Evolutionary conservation across 805 yeast species (phyloP), one percentile per base, ranked within the genome.

Genomic region (Candida mattraensis): DNA sequence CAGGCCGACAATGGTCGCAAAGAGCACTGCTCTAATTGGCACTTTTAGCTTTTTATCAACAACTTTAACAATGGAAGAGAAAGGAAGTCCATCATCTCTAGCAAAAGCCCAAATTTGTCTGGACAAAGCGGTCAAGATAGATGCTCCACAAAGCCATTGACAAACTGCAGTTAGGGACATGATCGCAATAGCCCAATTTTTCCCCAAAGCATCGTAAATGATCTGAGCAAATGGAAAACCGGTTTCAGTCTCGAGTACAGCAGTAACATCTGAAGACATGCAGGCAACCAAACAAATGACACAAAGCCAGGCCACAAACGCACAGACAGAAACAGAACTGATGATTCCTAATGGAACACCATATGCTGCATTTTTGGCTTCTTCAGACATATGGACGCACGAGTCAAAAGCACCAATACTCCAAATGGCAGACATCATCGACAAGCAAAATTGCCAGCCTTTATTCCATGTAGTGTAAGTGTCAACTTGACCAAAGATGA

Each of bases 31-130:
- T 46, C 79, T 68, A 14, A 79, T 57, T 8, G 91, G 91, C 16
- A 78, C 83, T 7, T 71, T 65, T 20, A 73, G 59, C 40, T 58
- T 70, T 32, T 72, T 66, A 50, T 81, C 66, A 28, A 83, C 83
- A 27, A 63, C 70, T 45, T 78, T 76, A 41, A 82, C 67, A 51
- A 64, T 66, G 27, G 66, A 58, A 9, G 80, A 69, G 39, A 79
- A 63, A 7, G 89, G 88, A 38, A 82, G 67, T 8, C 87, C 87
- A 49, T 80, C 78, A 56, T 82, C 89, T 61, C 89, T 72, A 23
- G 85, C 78, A 56, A 81, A 78, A 1, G 87, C 86, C 77, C 83
- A 82, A 30, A 79, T 69, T 57, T 80, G 87, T 58, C 87, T 71
- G 3, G 85, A 78, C 9, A 74, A 69, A 6, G 86, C 86, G 31